Conservation (phyloP, 257 asterid species). For the Misopates orontium region DNA sequence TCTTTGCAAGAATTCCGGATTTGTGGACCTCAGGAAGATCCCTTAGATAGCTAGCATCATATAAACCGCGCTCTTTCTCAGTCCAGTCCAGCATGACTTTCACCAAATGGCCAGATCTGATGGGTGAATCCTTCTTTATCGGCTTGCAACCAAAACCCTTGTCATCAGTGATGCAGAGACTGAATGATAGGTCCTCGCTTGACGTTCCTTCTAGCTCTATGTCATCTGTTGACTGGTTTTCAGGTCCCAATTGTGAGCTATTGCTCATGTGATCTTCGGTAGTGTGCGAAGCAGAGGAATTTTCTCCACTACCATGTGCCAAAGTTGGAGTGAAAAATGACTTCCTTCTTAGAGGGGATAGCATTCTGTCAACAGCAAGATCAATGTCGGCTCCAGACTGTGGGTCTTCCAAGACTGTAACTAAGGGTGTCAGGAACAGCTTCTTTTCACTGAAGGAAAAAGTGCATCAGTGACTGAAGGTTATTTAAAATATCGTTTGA, state of each 20-base stretch:
- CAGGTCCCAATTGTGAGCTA: constrained; percentile 37
- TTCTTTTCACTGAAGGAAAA: constrained; percentile 67
- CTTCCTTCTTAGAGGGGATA: constrained; percentile 64
- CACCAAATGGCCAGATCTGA: constrained; percentile 45
- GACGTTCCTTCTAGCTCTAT: constrained; percentile 51
- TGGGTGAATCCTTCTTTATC: constrained; percentile 57
- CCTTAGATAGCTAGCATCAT: constrained; percentile 68
- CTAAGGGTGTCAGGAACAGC: constrained; percentile 81
- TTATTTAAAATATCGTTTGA: not conserved
- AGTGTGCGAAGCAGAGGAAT: constrained; percentile 35
- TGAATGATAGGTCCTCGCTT: constrained; percentile 58
- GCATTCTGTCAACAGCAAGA: constrained; percentile 60
- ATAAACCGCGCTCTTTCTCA: constrained; percentile 59
- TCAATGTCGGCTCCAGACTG: constrained; percentile 66
- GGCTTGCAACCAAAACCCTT: constrained; percentile 63
- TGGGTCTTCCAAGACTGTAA: constrained; percentile 79
- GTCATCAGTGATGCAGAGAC: constrained; percentile 68
- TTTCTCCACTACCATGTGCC: constrained; percentile 35
- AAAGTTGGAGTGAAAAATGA: constrained; percentile 38
- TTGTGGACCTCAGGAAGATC: constrained; percentile 87
- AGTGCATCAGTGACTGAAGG: constrained; percentile 11
- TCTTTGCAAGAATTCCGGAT: constrained; percentile 68
- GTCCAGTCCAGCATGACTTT: constrained; percentile 86
- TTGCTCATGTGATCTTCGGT: constrained; percentile 36
- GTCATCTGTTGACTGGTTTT: constrained; percentile 38